Evolutionary conservation across 1,284 basidiomycete genomes (phyloP).

Genomic region (Heterobasidion occidentale): DNA sequence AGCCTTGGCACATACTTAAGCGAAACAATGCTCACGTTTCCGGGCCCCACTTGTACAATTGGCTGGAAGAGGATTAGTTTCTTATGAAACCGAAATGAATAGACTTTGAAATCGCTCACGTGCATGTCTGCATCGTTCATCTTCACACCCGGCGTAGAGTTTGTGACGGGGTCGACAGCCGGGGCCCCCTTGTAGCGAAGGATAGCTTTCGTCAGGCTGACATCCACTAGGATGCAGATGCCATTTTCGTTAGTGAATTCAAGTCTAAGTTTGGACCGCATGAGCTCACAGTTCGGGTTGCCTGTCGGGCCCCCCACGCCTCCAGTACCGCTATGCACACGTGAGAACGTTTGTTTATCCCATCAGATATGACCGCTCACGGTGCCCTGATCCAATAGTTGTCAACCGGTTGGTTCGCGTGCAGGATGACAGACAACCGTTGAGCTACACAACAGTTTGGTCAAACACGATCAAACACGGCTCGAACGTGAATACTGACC

Average conservation of each 20-base stretch:
- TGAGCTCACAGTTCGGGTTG: not conserved
- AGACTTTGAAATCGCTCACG: not conserved
- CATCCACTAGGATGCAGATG: not conserved
- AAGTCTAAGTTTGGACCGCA: too few relatives aligned
- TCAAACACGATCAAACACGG: not conserved
- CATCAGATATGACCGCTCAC: too few relatives aligned
- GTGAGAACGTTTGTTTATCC: too few relatives aligned
- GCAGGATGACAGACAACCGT: slow-evolving; percentile 28
- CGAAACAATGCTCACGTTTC: not conserved
- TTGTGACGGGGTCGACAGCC: not conserved
- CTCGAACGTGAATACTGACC: slow-evolving; percentile 8
- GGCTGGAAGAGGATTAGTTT: not conserved
- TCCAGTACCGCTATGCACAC: not conserved
- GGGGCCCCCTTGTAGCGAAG: not conserved
- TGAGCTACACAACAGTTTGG: slow-evolving; percentile 20
- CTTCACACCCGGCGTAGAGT: not conserved
- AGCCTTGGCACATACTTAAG: too few relatives aligned
- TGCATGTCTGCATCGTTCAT: not conserved
- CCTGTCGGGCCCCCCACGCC: not conserved
- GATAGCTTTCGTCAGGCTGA: not conserved
- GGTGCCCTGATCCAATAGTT: slow-evolving; percentile 31
- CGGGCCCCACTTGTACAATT: not conserved
- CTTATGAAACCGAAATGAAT: too few relatives aligned
- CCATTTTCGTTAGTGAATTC: too few relatives aligned
- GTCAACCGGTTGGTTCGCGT: slow-evolving; percentile 20